Evolutionary conservation across 257 asterid species (phyloP).

Genomic region (Fraxinus quadrangulata): DNA sequence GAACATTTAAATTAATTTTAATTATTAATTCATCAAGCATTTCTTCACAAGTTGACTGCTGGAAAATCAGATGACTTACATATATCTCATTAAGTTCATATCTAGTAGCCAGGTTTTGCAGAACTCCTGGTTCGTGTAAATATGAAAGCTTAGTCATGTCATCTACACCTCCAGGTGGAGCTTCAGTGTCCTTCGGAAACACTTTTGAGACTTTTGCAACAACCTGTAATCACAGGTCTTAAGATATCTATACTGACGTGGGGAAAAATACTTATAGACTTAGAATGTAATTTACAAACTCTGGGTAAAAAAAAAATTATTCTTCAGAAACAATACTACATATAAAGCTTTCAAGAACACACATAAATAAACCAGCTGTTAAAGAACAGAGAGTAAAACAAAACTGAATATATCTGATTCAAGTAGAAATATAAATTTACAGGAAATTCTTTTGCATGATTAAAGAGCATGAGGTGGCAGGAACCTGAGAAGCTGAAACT

Average conservation of each 20-base stretch:
- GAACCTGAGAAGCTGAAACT: not conserved
- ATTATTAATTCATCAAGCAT: conserved; percentile 7
- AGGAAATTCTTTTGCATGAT: not conserved
- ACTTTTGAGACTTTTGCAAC: conserved; percentile 75
- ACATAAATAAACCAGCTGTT: not conserved
- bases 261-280: not conserved
- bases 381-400: not conserved
- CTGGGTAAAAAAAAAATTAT: not conserved
- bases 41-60: not conserved
- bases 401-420: not conserved
- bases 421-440: not conserved
- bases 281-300: conserved; percentile 2
- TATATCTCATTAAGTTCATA: conserved; percentile 97
- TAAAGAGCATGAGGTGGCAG: not conserved
- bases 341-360: conserved; percentile 24
- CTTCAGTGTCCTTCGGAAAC: conserved; percentile 91
- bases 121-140: conserved; percentile 98
- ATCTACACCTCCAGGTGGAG: conserved; percentile 98
- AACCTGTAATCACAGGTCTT: conserved; percentile 54
- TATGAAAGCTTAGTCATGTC: conserved; percentile 99
- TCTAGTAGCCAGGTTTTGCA: conserved; percentile 91
- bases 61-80: conserved; percentile 50
- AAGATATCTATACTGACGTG: conserved; percentile 12
- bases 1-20: not conserved
- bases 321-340: conserved; percentile 14